These are phyloP conservation scores for Thermomucor indicae-seudaticae DNA, from an alignment of 371 early-diverging fungal species.

Conservation along the genomic window DNA sequence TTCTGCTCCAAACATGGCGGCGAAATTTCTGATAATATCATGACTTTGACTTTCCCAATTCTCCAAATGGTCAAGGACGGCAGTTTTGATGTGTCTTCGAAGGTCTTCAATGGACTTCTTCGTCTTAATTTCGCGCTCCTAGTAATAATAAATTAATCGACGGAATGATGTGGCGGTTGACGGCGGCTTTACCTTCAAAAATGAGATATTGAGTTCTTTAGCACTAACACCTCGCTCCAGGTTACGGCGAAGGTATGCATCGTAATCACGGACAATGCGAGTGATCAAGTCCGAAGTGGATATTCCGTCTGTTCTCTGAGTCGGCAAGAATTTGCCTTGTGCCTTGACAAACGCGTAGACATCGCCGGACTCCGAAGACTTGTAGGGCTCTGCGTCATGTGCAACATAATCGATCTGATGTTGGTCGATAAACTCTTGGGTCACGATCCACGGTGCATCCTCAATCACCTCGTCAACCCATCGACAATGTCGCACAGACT, in stretches of 20 bases:
- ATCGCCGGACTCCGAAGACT: slow-evolving; percentile 76
- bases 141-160: too few species aligned
- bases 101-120: slow-evolving; percentile 70
- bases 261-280: slow-evolving; percentile 94
- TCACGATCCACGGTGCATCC: slow-evolving; percentile 89
- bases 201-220: slow-evolving; percentile 89
- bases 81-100: slow-evolving; percentile 49
- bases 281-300: slow-evolving; percentile 96
- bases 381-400: slow-evolving; percentile 96
- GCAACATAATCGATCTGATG: slow-evolving; percentile 97
- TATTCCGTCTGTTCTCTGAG: slow-evolving; percentile 90
- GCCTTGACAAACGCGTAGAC: slow-evolving; percentile 94
- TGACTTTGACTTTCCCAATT: slow-evolving; percentile 74
- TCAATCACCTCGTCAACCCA: slow-evolving; percentile 95
- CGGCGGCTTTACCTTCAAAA: slow-evolving; percentile 59
- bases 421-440: slow-evolving; percentile 82
- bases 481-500: slow-evolving; percentile 89
- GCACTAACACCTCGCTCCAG: slow-evolving; percentile 88
- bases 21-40: slow-evolving; percentile 68
- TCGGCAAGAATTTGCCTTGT: slow-evolving; percentile 86
- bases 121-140: slow-evolving; percentile 73
- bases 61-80: slow-evolving; percentile 51
- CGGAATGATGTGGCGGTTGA: too few species aligned
- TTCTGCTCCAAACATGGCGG: slow-evolving; percentile 68
- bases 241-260: slow-evolving; percentile 89